A percentile compares a stretch with the other conserved stretches of the same genome.
These are phyloP conservation scores for Gracilaria vermiculophylla DNA, from an alignment of 23 red algal genomes.

Conservation along the genomic window DNA sequence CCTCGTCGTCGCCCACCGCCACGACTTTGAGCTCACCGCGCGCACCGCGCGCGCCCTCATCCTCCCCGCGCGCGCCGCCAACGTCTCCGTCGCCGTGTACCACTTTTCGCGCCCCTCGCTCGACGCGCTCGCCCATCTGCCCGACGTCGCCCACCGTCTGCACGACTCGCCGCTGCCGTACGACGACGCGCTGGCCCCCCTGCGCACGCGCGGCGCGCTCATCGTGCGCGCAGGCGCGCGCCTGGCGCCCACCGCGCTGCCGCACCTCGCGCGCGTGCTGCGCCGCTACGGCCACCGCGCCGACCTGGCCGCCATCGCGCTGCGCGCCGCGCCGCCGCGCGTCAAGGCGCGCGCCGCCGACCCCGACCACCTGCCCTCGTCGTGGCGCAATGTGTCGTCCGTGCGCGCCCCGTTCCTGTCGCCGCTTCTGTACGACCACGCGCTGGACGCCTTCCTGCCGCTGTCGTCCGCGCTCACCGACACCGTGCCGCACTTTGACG, in stretches of 20 bases:
- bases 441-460: constrained; percentile 24
- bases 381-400: neutral
- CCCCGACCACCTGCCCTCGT: neutral
- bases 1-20: neutral
- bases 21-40: neutral
- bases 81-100: neutral
- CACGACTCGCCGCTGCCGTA: neutral
- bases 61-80: neutral
- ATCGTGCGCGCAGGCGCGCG: neutral
- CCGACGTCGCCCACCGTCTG: neutral
- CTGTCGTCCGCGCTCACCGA: neutral
- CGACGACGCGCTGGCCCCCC: neutral
- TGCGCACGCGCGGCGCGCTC: neutral
- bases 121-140: neutral
- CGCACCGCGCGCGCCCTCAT: neutral
- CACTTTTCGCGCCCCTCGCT: neutral
- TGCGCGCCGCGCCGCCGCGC: neutral
- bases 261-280: neutral
- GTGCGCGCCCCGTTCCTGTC: neutral
- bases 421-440: neutral
- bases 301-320: constrained; percentile 29
- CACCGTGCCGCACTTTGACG: constrained; percentile 16
- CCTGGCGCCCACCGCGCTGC: neutral
- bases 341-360: neutral
- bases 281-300: neutral